Evolutionary conservation across 1,139 yeast species (phyloP).

Genomic region (Pichia sp.): DNA sequence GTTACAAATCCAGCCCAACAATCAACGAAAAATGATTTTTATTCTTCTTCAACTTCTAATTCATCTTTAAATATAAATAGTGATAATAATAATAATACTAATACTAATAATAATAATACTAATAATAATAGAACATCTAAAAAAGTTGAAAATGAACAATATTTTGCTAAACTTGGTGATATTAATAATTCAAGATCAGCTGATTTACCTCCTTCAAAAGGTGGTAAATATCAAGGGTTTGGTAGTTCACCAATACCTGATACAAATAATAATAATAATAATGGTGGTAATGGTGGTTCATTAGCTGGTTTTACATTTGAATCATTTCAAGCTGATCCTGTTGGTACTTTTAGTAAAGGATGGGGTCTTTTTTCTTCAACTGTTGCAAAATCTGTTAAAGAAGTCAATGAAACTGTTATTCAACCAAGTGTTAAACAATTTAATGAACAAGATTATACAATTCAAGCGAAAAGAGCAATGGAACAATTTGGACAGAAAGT

Average conservation of each 20-base stretch:
- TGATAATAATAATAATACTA: no score
- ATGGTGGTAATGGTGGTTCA: no score
- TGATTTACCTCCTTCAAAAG: constrained; percentile 84
- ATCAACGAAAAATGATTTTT: background rate
- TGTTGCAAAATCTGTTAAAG: constrained; percentile 75
- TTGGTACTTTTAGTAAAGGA: constrained; percentile 83
- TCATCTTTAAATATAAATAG: no score
- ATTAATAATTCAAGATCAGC: constrained; percentile 70
- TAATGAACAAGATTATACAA: constrained; percentile 72
- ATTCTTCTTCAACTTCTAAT: no score
- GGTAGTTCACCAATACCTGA: constrained; percentile 66
- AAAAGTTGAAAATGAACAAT: constrained; percentile 66
- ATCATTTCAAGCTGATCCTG: constrained; percentile 76
- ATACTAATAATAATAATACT: no score
- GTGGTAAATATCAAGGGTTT: constrained; percentile 88
- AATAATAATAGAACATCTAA: constrained; percentile 18
- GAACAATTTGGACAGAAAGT: constrained; percentile 92
- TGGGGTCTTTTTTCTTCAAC: constrained; percentile 89
- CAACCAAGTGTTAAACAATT: constrained; percentile 82
- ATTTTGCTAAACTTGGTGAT: constrained; percentile 73
- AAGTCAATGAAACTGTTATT: constrained; percentile 81
- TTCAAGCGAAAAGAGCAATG: constrained; percentile 84
- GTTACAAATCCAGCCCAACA: background rate
- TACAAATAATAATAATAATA: no score
- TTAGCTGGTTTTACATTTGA: constrained; percentile 61